Conservation (phyloP, 83 land plant genomes). For the Thuja plicata region DNA sequence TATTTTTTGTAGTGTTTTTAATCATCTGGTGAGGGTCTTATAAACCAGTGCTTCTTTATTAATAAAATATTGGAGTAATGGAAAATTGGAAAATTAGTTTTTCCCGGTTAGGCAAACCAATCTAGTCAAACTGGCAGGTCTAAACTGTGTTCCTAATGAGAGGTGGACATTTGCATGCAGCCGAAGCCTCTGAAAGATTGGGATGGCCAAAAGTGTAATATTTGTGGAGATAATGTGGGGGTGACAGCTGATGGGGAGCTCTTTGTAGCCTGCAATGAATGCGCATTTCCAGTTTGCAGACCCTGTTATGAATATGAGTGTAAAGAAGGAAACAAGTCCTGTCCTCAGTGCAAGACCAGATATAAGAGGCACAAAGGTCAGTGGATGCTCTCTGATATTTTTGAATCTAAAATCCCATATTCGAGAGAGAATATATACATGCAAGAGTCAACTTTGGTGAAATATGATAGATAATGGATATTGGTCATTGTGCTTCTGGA, state of each 20-base stretch:
- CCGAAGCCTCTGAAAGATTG: slow-evolving; percentile 10
- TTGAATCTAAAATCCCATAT: neutral
- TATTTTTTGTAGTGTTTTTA: neutral
- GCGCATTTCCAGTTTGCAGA: slow-evolving; percentile 63
- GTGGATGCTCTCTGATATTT: neutral
- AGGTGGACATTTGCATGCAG: neutral
- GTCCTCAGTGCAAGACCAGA: slow-evolving; percentile 91
- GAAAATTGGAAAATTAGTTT: neutral
- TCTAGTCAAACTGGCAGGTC: neutral
- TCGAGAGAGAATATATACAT: neutral
- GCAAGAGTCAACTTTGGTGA: neutral
- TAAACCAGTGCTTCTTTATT: neutral
- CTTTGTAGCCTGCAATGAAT: slow-evolving; percentile 15
- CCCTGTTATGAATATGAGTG: slow-evolving; percentile 88
- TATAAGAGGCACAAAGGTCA: slow-evolving; percentile 75
- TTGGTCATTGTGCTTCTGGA: neutral
- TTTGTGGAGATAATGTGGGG: slow-evolving; percentile 8
- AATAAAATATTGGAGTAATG: neutral
- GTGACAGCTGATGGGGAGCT: slow-evolving; percentile 6
- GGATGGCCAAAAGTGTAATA: neutral
- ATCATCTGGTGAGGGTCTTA: neutral
- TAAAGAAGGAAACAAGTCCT: slow-evolving; percentile 71
- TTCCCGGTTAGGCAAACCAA: neutral
- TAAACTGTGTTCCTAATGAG: neutral
- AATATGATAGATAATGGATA: neutral